A percentile compares a stretch with the other conserved stretches of the same genome.
These are phyloP conservation scores for Leccinum truebloodii DNA, from an alignment of 768 basidiomycete species.

Conservation along the genomic window DNA sequence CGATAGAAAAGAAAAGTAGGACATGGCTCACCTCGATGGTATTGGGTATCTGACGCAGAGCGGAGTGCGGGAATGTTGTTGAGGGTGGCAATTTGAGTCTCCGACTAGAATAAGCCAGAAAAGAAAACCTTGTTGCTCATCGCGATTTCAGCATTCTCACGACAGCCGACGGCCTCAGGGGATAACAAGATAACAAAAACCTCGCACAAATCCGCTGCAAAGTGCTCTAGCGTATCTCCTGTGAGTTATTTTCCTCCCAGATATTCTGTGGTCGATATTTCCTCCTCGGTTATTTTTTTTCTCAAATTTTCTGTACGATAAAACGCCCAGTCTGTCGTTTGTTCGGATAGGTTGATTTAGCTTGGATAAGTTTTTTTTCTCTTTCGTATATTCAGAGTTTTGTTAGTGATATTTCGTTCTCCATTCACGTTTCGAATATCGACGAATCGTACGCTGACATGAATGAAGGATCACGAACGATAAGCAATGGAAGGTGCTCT, in stretches of 20 bases:
- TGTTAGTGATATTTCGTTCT: slow-evolving; percentile 32
- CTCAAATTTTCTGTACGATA: slow-evolving; percentile 9
- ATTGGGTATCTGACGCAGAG: not conserved
- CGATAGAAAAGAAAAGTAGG: not conserved
- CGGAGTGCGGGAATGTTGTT: slow-evolving; percentile 6
- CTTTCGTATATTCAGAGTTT: slow-evolving; percentile 36
- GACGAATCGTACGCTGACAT: slow-evolving; percentile 26
- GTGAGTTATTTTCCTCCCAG: slow-evolving; percentile 27
- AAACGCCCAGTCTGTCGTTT: slow-evolving; percentile 20
- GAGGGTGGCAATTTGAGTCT: slow-evolving; percentile 24
- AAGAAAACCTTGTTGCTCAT: slow-evolving; percentile 26
- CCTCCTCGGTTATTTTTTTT: slow-evolving; percentile 21
- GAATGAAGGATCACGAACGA: slow-evolving; percentile 19
- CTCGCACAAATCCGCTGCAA: slow-evolving; percentile 21
- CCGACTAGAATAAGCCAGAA: slow-evolving; percentile 31
- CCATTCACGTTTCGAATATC: slow-evolving; percentile 24
- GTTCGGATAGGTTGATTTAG: slow-evolving; percentile 32
- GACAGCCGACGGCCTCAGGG: slow-evolving; percentile 38
- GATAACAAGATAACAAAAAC: slow-evolving; percentile 38
- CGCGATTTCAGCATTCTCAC: slow-evolving; percentile 37
- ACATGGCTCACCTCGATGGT: slow-evolving; percentile 20
- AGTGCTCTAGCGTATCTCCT: slow-evolving; percentile 14
- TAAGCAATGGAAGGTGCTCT: slow-evolving; percentile 28
- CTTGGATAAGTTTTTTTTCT: slow-evolving; percentile 36
- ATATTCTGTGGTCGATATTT: slow-evolving; percentile 9